Conservation (phyloP, 352 stramenopile species). For the Pythium biforme region DNA sequence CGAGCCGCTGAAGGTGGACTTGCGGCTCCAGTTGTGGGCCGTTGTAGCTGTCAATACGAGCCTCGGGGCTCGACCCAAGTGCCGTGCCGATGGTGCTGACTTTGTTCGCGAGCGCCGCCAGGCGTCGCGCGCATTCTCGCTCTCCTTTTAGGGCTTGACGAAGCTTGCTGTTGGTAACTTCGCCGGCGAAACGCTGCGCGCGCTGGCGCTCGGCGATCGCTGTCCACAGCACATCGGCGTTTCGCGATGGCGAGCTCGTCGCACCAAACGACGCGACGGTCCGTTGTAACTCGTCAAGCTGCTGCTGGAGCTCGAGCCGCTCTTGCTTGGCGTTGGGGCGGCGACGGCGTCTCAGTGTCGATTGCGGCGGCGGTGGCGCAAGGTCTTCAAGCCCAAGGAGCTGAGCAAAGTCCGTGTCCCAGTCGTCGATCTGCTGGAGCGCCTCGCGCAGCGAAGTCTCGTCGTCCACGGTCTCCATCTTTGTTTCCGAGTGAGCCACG, state of each 20-base stretch:
- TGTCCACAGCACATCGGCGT: not conserved
- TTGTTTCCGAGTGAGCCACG: not conserved
- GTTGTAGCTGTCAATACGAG: not conserved
- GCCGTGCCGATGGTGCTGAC: not conserved
- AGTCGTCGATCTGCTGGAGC: slow-evolving; percentile 7
- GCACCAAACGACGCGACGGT: not conserved
- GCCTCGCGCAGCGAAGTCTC: slow-evolving; percentile 1
- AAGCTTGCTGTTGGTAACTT: slow-evolving; percentile 16
- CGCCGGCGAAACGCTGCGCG: not conserved
- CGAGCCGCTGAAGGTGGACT: not conserved
- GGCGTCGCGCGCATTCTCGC: not conserved
- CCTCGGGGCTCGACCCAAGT: not conserved
- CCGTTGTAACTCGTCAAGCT: not conserved
- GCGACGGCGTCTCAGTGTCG: not conserved
- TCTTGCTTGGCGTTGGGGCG: not conserved
- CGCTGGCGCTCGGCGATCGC: slow-evolving; percentile 6
- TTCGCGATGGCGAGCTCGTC: not conserved
- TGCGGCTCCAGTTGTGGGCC: not conserved
- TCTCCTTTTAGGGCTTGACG: not conserved
- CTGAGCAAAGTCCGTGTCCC: slow-evolving; percentile 1
- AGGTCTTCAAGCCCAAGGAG: slow-evolving; percentile 1
- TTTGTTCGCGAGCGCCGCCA: not conserved
- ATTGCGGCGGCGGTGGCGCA: not conserved
- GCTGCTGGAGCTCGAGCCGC: not conserved
- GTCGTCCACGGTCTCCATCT: not conserved